Evolutionary conservation across 192 early-diverging fungal species (phyloP), one percentile per base, ranked within the genome.

Genomic region (Coemansia umbellata): DNA sequence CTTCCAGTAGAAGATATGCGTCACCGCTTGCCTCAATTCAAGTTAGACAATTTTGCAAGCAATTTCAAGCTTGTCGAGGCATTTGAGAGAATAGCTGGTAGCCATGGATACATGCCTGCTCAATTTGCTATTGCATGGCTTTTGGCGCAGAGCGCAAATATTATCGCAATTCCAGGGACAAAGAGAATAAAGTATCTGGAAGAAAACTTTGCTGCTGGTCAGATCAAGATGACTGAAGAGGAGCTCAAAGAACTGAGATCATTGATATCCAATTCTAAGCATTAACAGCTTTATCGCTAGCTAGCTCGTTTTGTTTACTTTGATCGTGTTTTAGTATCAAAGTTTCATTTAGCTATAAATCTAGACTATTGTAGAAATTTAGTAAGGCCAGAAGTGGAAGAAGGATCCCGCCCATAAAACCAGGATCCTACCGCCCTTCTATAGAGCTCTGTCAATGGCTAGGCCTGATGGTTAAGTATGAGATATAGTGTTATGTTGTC

Each of bases 61-160:
- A 89, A 89, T 55, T 41, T 77, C 21, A 66, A 76, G 53, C 66
- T 88, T 24, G 86, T 85, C 13, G 65, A 83, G 27, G 66, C 59
- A 3, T 44, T 88, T 27, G 47, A 74, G 24, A 47, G 15, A 2
- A 23, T 84, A 31, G 86, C 84, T 9, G 58, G 61, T 31, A 83
- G 80, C 44, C 83, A 81, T 41, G 63, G 62, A 11, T 61, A 72
- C 43, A 80, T 66, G 14, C 41, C 80, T 0, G 58, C 69, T 8
- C 83, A 89, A 54, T 55, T 87, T 13, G 72, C 73, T 0, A 62
- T 89, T 23, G 84, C 87, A 4, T 89, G 87, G 87, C 70, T 87
- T 21, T 37, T 84, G 14, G 60, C 66, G 10, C 84, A 86, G 52
- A 71, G 77, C 1, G 4, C 37, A 18, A 53, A 58, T 31, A 17